Percentiles rank a stretch among this genome's conserved stretches.
Conservation (phyloP, 2,329 filamentous ascomycete species). For the Ceratocystis variospora region DNA sequence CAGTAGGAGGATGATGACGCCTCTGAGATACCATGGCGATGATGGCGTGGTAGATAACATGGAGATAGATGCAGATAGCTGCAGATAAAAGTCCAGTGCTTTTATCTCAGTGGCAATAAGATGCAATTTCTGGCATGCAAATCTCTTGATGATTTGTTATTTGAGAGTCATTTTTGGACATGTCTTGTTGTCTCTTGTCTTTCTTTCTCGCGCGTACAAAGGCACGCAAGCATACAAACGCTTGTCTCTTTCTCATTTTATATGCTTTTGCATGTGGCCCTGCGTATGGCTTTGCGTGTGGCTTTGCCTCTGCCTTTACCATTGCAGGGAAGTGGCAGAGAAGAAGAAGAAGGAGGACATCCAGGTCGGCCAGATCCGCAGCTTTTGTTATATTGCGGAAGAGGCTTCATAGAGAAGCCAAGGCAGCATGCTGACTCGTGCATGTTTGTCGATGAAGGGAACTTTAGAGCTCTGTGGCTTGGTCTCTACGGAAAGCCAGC, state of each 20-base stretch:
- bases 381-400: not conserved
- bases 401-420: not conserved
- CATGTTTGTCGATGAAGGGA: slow-evolving; percentile 6
- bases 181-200: not conserved
- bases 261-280: no score
- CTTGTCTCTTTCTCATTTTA: no score
- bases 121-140: not conserved
- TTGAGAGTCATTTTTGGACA: not conserved
- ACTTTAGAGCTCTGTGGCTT: slow-evolving; percentile 10
- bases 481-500: not conserved
- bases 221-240: not conserved
- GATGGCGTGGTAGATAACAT: not conserved
- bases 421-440: slow-evolving; percentile 6
- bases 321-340: no score
- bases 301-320: no score
- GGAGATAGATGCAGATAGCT: not conserved
- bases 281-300: no score
- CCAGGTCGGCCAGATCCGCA: not conserved
- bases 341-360: not conserved
- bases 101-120: not conserved
- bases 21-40: not conserved
- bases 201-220: not conserved
- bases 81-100: not conserved
- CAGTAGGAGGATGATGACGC: not conserved
- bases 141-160: not conserved